These are phyloP conservation scores for Tuber brumale DNA, from an alignment of 495 filamentous ascomycete genomes.

Conservation along the genomic window DNA sequence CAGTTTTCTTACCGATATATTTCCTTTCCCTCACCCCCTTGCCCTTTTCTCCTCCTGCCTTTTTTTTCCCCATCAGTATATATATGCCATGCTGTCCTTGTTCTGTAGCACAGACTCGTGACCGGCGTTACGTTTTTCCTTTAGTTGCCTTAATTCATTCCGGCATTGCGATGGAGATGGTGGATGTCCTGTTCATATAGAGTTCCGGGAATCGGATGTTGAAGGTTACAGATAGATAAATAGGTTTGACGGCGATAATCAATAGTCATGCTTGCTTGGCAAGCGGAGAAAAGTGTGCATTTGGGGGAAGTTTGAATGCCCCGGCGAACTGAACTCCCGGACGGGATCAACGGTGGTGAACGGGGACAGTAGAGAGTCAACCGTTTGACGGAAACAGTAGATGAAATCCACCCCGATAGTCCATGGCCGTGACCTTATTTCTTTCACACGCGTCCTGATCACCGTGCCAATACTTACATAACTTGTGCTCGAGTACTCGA, in stretches of 20 bases:
- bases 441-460: not conserved
- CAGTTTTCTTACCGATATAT: not conserved
- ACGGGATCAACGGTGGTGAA: not conserved
- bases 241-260: not conserved
- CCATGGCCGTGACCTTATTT: not conserved
- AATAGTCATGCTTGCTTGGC: not conserved
- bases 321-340: not conserved
- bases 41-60: not conserved
- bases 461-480: not conserved
- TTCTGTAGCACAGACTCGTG: not conserved
- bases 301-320: not conserved
- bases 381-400: not conserved
- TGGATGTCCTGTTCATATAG: not conserved
- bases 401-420: not conserved
- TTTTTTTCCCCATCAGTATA: slow-evolving; percentile 2
- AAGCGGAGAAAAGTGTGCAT: not conserved
- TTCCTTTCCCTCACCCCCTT: slow-evolving; percentile 13
- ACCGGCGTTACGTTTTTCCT: not conserved
- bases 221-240: not conserved
- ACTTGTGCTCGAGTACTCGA: not conserved
- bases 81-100: not conserved
- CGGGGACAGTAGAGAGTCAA: not conserved
- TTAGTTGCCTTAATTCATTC: not conserved
- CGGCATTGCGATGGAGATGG: not conserved
- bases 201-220: not conserved